phyloP scores from a whole-genome alignment of 1,284 basidiomycete genomes.

The Agaricales sp. region DNA sequence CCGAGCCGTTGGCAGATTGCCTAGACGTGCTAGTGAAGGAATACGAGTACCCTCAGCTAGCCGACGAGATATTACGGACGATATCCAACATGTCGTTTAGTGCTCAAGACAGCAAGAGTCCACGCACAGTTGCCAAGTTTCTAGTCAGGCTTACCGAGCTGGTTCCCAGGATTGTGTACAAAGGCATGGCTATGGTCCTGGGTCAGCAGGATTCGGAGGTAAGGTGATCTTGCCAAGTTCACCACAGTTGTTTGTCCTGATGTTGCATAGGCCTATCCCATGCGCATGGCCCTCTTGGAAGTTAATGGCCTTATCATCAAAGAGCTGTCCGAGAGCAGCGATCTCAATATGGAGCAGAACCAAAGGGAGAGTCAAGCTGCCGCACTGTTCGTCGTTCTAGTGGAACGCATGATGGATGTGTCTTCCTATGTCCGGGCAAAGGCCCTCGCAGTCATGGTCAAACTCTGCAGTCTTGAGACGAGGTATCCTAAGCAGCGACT shows the following conservation, averaged over 20 bases:
- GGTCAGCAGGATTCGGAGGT: slow-evolving; percentile 91
- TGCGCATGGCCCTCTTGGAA: slow-evolving; percentile 90
- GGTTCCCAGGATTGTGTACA: slow-evolving; percentile 78
- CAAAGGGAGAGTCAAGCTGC: slow-evolving; percentile 78
- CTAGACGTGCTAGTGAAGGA: slow-evolving; percentile 75
- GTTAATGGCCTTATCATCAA: slow-evolving; percentile 75
- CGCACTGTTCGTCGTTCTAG: slow-evolving; percentile 74
- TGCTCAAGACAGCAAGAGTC: slow-evolving; percentile 80
- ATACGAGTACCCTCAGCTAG: slow-evolving; percentile 84
- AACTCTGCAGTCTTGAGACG: slow-evolving; percentile 61
- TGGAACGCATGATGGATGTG: slow-evolving; percentile 82
- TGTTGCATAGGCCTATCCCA: slow-evolving; percentile 74
- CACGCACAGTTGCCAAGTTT: slow-evolving; percentile 81
- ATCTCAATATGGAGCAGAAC: slow-evolving; percentile 40
- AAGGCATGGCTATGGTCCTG: slow-evolving; percentile 82
- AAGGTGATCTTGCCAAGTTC: slow-evolving; percentile 14
- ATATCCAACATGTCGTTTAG: slow-evolving; percentile 74
- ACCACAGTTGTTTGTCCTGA: slow-evolving; percentile 4
- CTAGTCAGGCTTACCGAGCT: slow-evolving; percentile 77
- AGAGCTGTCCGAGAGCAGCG: slow-evolving; percentile 58
- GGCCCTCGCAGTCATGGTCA: slow-evolving; percentile 69
- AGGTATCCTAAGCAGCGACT: slow-evolving; percentile 88
- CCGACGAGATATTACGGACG: slow-evolving; percentile 85
- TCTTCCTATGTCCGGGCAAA: slow-evolving; percentile 90
- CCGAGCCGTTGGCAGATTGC: slow-evolving; percentile 91